These are phyloP conservation scores for Flaveria trinervia DNA, from an alignment of 129 eudicot species.

Conservation along the genomic window DNA sequence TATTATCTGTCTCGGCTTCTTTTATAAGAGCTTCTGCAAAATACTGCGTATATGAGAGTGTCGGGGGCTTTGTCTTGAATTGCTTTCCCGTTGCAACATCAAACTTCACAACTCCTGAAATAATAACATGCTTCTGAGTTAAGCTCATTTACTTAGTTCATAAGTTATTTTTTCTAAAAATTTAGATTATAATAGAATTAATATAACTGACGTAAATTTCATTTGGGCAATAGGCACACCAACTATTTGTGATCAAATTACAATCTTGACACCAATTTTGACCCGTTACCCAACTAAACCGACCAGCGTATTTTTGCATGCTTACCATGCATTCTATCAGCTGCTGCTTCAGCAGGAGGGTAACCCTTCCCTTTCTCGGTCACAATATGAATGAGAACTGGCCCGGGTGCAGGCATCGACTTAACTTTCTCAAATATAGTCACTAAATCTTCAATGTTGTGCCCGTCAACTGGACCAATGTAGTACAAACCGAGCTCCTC, in stretches of 20 bases:
- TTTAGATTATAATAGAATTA: too few species aligned
- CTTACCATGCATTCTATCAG: slow-evolving; percentile 80
- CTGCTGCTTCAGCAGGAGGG: slow-evolving; percentile 79
- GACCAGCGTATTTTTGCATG: neutral
- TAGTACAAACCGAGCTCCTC: slow-evolving; percentile 79
- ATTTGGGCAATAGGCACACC: too few species aligned
- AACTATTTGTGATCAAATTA: too few species aligned
- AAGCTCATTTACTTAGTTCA: neutral
- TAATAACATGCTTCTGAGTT: neutral
- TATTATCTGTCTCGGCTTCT: slow-evolving; percentile 72
- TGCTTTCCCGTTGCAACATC: slow-evolving; percentile 73
- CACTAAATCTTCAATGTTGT: slow-evolving; percentile 63
- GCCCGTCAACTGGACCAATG: slow-evolving; percentile 84
- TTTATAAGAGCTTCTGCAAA: slow-evolving; percentile 76
- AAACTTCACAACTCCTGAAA: slow-evolving; percentile 77
- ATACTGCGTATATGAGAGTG: slow-evolving; percentile 76
- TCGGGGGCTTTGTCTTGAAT: slow-evolving; percentile 57
- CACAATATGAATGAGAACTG: slow-evolving; percentile 74
- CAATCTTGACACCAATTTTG: too few species aligned
- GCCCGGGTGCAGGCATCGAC: slow-evolving; percentile 74
- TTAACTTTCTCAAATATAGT: slow-evolving; percentile 65
- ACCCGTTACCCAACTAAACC: neutral
- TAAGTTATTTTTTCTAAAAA: too few species aligned
- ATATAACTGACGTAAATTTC: too few species aligned
- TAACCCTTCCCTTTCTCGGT: slow-evolving; percentile 92